A percentile compares a stretch with the other conserved stretches of the same genome.
phyloP scores from a whole-genome alignment of 768 basidiomycete species.

The Boletus coccyginus region DNA sequence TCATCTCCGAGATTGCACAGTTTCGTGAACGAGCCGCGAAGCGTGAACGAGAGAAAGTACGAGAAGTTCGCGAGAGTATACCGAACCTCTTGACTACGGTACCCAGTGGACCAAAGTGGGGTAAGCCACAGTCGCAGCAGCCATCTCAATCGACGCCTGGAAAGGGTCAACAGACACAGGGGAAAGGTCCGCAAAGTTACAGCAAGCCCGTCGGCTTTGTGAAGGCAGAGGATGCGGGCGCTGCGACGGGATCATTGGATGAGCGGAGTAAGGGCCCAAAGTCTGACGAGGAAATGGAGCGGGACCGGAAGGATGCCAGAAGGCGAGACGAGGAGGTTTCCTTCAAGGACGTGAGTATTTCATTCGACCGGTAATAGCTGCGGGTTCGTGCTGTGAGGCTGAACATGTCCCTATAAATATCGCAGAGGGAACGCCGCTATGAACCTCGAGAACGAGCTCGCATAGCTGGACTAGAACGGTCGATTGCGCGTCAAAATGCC shows the following conservation, averaged over 20 bases:
- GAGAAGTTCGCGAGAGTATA: slow-evolving; percentile 65
- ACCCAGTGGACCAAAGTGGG: slow-evolving; percentile 80
- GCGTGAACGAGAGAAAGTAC: slow-evolving; percentile 83
- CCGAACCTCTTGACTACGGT: slow-evolving; percentile 40
- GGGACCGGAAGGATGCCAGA: slow-evolving; percentile 72
- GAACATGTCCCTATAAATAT: background rate
- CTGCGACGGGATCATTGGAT: slow-evolving; percentile 32
- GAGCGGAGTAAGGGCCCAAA: slow-evolving; percentile 45
- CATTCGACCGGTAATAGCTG: background rate
- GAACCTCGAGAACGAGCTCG: slow-evolving; percentile 86
- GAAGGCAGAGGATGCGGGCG: slow-evolving; percentile 54
- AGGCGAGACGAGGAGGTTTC: slow-evolving; percentile 79
- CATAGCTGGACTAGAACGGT: slow-evolving; percentile 72
- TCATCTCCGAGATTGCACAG: slow-evolving; percentile 94
- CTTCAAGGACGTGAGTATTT: slow-evolving; percentile 73
- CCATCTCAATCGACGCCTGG: slow-evolving; percentile 34
- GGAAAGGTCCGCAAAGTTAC: slow-evolving; percentile 73
- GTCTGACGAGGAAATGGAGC: slow-evolving; percentile 88
- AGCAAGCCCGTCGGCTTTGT: slow-evolving; percentile 83
- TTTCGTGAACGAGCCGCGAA: slow-evolving; percentile 95
- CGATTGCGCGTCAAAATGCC: slow-evolving; percentile 68
- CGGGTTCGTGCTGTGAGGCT: background rate
- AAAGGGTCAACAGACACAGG: slow-evolving; percentile 50
- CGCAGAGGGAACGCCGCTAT: slow-evolving; percentile 88
- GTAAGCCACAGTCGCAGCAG: slow-evolving; percentile 45